A percentile compares a stretch with the other conserved stretches of the same genome.
These are phyloP conservation scores for Polyporus arcularius DNA, from an alignment of 768 basidiomycete genomes.

Conservation along the genomic window DNA sequence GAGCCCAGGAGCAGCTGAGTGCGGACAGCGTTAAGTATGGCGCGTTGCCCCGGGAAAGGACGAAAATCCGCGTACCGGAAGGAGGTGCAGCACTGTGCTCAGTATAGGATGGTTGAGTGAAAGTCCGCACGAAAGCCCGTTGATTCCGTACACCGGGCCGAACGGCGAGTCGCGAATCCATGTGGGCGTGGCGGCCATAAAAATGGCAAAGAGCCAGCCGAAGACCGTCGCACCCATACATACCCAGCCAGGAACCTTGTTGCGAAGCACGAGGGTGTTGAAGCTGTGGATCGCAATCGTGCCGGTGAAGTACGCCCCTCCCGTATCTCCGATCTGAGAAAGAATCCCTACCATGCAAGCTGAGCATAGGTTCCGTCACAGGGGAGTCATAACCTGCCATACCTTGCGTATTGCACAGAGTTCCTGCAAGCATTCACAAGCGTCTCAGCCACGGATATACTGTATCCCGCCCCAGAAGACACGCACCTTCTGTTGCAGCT, in stretches of 20 bases:
- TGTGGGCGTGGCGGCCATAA: conserved; percentile 35
- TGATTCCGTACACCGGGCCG: conserved; percentile 51
- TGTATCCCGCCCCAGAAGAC: neutral
- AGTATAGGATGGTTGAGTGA: conserved; percentile 40
- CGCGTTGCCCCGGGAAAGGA: neutral
- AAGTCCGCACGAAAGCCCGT: conserved; percentile 55
- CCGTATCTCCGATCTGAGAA: conserved; percentile 63
- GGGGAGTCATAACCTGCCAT: neutral
- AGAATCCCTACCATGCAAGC: conserved; percentile 29
- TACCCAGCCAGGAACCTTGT: conserved; percentile 51
- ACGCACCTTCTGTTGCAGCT: conserved; percentile 10
- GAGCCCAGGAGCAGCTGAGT: conserved; percentile 59
- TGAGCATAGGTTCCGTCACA: neutral
- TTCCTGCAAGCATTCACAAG: conserved; percentile 33
- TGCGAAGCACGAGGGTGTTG: conserved; percentile 60
- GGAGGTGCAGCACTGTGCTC: conserved; percentile 54
- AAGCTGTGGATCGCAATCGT: conserved; percentile 70
- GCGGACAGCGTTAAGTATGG: neutral
- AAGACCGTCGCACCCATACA: conserved; percentile 42
- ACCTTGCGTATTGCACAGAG: conserved; percentile 65
- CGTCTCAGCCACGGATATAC: neutral
- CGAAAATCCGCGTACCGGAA: conserved; percentile 50
- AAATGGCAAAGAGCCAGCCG: conserved; percentile 56
- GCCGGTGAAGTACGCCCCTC: conserved; percentile 64
- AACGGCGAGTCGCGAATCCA: conserved; percentile 37